Percentiles rank a stretch among this genome's conserved stretches.
phyloP scores from a whole-genome alignment of 768 basidiomycete genomes.

The Kwoniella shandongensis region DNA sequence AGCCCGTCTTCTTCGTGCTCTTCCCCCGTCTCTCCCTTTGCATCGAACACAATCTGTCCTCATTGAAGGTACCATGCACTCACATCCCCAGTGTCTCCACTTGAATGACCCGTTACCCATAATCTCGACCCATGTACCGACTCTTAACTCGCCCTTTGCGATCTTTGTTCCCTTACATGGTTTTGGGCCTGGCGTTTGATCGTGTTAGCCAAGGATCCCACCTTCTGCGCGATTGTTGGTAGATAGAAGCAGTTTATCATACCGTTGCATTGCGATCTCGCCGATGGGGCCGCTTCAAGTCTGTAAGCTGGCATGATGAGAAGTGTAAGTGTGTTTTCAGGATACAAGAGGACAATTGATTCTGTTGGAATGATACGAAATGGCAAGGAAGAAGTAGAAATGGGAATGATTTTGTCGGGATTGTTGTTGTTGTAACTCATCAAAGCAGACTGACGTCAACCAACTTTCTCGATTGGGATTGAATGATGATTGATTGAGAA shows the following conservation, averaged over 20 bases:
- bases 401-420: too few species aligned
- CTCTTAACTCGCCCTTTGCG: constrained; percentile 68
- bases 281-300: constrained; percentile 31
- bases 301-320: constrained; percentile 34
- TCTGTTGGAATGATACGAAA: too few species aligned
- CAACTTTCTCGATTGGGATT: too few species aligned
- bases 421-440: too few species aligned
- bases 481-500: too few species aligned
- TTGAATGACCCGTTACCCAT: constrained; percentile 66
- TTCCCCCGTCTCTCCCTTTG: not conserved
- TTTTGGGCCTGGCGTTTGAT: constrained; percentile 20
- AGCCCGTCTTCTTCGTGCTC: not conserved
- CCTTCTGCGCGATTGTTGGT: not conserved
- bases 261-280: constrained; percentile 38
- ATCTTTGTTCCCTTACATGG: constrained; percentile 66
- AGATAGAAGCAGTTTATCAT: constrained; percentile 1
- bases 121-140: constrained; percentile 75
- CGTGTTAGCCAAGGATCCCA: not conserved
- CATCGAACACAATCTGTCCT: not conserved
- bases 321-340: not conserved
- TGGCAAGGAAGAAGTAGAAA: too few species aligned
- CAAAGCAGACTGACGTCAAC: too few species aligned
- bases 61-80: too few species aligned
- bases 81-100: constrained; percentile 93
- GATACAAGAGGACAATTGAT: not conserved